Percentiles rank a stretch among this genome's conserved stretches.
Evolutionary conservation across 345 rosid species (phyloP).

Genomic region (Lepidium sativum): DNA sequence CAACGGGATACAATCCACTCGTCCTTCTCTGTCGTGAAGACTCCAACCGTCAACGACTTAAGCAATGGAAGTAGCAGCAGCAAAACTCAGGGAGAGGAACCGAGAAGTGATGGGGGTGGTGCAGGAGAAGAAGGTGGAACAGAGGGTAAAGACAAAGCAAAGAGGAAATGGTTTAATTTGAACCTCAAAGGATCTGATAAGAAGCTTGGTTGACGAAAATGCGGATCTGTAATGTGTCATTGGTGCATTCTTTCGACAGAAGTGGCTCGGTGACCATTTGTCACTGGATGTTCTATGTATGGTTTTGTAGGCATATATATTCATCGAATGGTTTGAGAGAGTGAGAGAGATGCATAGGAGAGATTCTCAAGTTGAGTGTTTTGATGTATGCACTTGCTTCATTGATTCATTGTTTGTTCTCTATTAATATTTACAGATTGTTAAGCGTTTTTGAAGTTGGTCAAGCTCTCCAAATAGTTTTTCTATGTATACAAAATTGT

Average conservation of each 20-base stretch:
- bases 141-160: slow-evolving; percentile 83
- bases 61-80: slow-evolving; percentile 71
- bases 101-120: slow-evolving; percentile 41
- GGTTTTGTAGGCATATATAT: slow-evolving; percentile 8
- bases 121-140: slow-evolving; percentile 61
- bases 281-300: not conserved
- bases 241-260: slow-evolving; percentile 6
- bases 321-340: not conserved
- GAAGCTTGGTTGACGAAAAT: slow-evolving; percentile 36
- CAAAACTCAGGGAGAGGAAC: slow-evolving; percentile 54
- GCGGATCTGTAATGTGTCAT: not conserved
- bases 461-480: not conserved
- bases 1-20: slow-evolving; percentile 73
- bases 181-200: slow-evolving; percentile 81
- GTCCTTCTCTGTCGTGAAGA: slow-evolving; percentile 51
- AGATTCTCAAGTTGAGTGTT: not conserved
- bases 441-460: not conserved
- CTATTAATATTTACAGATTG: not conserved
- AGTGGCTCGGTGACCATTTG: not conserved
- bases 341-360: not conserved
- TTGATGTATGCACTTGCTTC: not conserved
- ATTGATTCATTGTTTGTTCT: slow-evolving; percentile 19
- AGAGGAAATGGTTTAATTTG: slow-evolving; percentile 95
- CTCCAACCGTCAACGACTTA: slow-evolving; percentile 23
- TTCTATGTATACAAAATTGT: not conserved